A percentile compares a stretch with the other conserved stretches of the same genome.
Evolutionary conservation across 352 stramenopile genomes (phyloP).

Genomic region (Pythium insidiosum): DNA sequence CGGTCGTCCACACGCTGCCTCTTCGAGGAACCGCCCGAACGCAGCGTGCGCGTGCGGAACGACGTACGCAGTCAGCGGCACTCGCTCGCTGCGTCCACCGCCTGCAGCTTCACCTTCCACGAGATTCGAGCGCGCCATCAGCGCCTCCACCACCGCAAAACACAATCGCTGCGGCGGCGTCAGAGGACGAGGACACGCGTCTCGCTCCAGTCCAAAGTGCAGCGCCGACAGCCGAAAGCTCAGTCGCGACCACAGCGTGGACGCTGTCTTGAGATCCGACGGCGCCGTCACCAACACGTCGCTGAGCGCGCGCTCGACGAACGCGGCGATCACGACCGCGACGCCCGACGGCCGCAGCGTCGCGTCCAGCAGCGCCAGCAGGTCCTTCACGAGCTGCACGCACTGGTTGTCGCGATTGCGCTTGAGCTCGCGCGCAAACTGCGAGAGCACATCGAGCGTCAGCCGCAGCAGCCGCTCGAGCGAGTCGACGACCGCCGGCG

Average conservation of each 20-base stretch:
- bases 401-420: conserved; percentile 49
- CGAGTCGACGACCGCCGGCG: background rate
- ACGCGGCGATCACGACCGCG: conserved; percentile 22
- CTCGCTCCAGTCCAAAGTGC: conserved; percentile 11
- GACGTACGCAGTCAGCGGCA: conserved; percentile 8
- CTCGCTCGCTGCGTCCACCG: no score
- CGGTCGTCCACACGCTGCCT: no score
- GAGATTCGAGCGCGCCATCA: conserved; percentile 43
- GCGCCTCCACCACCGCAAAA: conserved; percentile 32
- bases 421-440: conserved; percentile 31
- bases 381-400: conserved; percentile 36
- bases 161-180: conserved; percentile 21
- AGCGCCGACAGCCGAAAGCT: conserved; percentile 32
- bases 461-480: conserved; percentile 20
- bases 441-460: conserved; percentile 32
- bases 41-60: conserved; percentile 15
- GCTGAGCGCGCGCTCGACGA: conserved; percentile 25
- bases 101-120: conserved; percentile 5
- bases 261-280: conserved; percentile 31
- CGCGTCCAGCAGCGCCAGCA: conserved; percentile 20
- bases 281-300: conserved; percentile 41
- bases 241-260: conserved; percentile 22
- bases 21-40: no score
- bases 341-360: conserved; percentile 3
- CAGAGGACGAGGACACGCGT: conserved; percentile 3